A percentile compares a stretch with the other conserved stretches of the same genome.
These are phyloP conservation scores for Farysia itapuensis DNA, from an alignment of 1,284 basidiomycete genomes.

Conservation along the genomic window DNA sequence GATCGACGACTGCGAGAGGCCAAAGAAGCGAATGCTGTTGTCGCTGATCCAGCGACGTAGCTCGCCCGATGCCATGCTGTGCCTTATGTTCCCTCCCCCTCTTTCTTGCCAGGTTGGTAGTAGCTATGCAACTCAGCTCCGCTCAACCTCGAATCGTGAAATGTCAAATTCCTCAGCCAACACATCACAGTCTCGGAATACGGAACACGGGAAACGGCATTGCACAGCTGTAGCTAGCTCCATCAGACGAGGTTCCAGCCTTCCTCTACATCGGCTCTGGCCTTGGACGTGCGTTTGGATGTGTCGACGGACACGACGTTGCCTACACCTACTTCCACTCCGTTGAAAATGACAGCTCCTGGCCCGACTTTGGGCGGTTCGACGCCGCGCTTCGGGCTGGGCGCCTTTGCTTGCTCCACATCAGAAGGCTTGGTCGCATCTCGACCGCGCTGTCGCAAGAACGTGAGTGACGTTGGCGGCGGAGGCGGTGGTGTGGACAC, in stretches of 20 bases:
- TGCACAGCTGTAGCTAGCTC: too few species aligned
- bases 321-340: slow-evolving; percentile 30
- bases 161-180: too few species aligned
- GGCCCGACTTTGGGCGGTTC: slow-evolving; percentile 9
- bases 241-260: too few species aligned
- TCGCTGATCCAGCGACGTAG: slow-evolving; percentile 53
- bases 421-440: slow-evolving; percentile 7
- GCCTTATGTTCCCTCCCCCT: neutral
- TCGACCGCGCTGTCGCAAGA: slow-evolving; percentile 26
- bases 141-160: too few species aligned
- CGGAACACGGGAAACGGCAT: too few species aligned
- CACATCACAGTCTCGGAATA: too few species aligned
- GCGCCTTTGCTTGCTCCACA: neutral
- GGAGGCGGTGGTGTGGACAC: slow-evolving; percentile 3
- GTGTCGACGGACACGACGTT: too few species aligned
- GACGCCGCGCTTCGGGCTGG: neutral
- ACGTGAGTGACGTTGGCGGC: slow-evolving; percentile 21
- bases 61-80: slow-evolving; percentile 5
- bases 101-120: too few species aligned
- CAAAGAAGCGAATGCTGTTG: slow-evolving; percentile 48
- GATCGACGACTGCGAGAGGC: slow-evolving; percentile 49
- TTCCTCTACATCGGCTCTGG: too few species aligned
- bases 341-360: slow-evolving; percentile 37
- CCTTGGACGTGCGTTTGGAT: too few species aligned
- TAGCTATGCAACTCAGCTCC: too few species aligned